Evolutionary conservation across 2,329 filamentous ascomycete species (phyloP), one percentile per base, ranked within the genome.

Genomic region (Xylariaceae sp.): DNA sequence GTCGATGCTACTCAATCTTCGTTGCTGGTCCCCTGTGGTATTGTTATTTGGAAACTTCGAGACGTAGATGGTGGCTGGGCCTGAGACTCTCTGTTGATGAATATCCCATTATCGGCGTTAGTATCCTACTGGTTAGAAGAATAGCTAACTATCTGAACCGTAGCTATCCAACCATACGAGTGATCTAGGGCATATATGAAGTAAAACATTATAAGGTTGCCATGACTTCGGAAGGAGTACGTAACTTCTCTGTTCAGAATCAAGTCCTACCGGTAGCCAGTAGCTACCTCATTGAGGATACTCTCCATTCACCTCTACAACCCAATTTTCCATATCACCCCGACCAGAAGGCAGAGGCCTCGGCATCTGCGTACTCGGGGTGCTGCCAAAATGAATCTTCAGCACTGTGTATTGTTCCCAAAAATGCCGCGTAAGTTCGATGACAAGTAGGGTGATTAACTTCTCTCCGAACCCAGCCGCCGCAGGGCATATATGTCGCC

Each of bases 281-380:
- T 6, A 19, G 18, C 5, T 26, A 22, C 12, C 2, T 22, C 21
- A 39, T 26, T 47, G 26, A 37, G 19, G 9, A 12, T 22, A 15
- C 15, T 8, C 45, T 29, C 21, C 49, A 10, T 47, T 12, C 9
- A 50, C 12, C 34, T 57, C 43, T 34, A 64, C 9, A 8, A 34
- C 47, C 68, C 67, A 70, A 6, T 37, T 51, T 43, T 69, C 68
- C 66, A 68, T 65, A 41, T 67, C 67, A 42, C 48, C 47, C 10
- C 67, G 57, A 2, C 66, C 65, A 8, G 62, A 65, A 1, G 65
- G 65, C 56, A 70, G 52, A 43, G 39, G 34, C 1, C 10, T 30
- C 15, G 7, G 29, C 19, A 22, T 4, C 12, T 39, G n/a, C 16
- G 42, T 22, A 10, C 51, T 30, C 1, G 6, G 8, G 3, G 30